phyloP scores from a whole-genome alignment of 1,284 basidiomycete genomes.

The Pholiota adiposa region DNA sequence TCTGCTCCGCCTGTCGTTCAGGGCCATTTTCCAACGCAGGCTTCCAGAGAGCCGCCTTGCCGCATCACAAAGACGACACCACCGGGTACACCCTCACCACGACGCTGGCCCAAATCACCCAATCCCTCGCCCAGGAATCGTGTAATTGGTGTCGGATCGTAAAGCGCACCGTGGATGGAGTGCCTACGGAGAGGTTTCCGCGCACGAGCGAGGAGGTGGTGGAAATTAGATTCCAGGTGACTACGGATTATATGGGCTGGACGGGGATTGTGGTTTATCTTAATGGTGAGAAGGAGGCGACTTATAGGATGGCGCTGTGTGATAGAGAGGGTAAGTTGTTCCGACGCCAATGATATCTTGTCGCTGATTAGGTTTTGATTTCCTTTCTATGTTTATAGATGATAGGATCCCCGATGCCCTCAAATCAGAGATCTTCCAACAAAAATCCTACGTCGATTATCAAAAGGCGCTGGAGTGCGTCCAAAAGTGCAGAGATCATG shows the following conservation, averaged over 20 bases:
- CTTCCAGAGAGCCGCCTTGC: not conserved
- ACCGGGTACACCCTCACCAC: constrained; percentile 5
- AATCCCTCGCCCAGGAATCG: not conserved
- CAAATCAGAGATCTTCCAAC: not conserved
- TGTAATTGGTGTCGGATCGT: constrained; percentile 1
- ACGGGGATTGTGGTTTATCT: not conserved
- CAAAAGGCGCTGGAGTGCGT: not conserved
- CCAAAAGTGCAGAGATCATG: not conserved
- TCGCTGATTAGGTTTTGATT: no score
- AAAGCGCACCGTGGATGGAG: not conserved
- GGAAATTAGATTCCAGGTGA: not conserved
- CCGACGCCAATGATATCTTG: no score
- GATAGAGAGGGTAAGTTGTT: not conserved
- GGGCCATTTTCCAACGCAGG: constrained; percentile 10
- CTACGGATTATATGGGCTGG: not conserved
- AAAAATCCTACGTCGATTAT: not conserved
- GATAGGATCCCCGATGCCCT: not conserved
- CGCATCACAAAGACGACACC: not conserved
- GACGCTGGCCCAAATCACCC: constrained; percentile 1
- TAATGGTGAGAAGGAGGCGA: not conserved
- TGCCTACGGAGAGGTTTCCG: not conserved
- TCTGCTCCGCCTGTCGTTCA: not conserved
- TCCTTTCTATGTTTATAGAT: not conserved
- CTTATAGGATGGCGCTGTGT: not conserved
- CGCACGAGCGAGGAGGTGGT: not conserved